These are phyloP conservation scores for Gracilaria gracilis DNA, from an alignment of 23 red algal genomes.

Conservation along the genomic window DNA sequence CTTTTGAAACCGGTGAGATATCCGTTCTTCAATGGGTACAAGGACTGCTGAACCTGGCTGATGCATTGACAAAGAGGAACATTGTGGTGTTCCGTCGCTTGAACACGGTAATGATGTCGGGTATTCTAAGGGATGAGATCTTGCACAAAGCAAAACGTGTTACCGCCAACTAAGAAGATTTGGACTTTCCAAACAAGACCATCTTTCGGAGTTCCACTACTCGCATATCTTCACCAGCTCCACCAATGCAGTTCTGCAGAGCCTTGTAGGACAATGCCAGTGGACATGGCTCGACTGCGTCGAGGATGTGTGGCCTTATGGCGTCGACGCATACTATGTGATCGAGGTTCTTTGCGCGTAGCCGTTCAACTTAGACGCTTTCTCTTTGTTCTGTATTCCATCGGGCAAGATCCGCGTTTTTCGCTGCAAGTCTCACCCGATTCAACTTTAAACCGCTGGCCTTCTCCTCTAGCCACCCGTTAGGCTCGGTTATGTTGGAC, in stretches of 20 bases:
- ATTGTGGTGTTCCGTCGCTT: not conserved
- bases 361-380: not conserved
- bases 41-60: slow-evolving; percentile 24
- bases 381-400: not conserved
- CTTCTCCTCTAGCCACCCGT: not conserved
- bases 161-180: no score
- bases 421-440: not conserved
- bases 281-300: no score
- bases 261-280: not conserved
- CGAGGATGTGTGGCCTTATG: no score
- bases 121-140: no score
- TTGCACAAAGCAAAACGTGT: no score
- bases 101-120: no score
- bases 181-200: no score
- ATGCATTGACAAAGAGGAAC: slow-evolving; percentile 26
- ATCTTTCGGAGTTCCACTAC: no score
- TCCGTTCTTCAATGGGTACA: slow-evolving; percentile 22
- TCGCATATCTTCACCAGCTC: not conserved
- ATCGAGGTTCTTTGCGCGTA: not conserved
- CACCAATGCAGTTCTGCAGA: not conserved
- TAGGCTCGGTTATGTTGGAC: not conserved
- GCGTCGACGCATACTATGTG: not conserved
- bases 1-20: no score
- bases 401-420: not conserved
- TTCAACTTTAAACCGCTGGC: not conserved